These are phyloP conservation scores for Rosa chinensis DNA, from an alignment of 306 rosid genomes.

Conservation along the genomic window DNA sequence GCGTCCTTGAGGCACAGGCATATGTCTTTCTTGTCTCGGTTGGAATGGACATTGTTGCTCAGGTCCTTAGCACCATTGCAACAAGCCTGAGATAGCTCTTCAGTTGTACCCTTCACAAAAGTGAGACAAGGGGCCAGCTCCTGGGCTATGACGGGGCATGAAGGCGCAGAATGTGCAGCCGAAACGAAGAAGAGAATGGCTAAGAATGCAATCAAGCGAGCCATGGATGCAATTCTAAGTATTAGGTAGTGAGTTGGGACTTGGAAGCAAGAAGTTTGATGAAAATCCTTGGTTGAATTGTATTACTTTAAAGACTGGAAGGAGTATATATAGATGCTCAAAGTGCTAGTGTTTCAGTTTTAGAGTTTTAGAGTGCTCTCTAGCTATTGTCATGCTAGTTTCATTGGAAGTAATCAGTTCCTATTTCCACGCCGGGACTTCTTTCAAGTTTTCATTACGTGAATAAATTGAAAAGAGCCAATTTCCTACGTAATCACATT, in stretches of 20 bases:
- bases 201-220: slow-evolving; percentile 7
- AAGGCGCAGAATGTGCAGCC: slow-evolving; percentile 7
- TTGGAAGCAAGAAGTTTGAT: not conserved
- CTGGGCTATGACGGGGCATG: not conserved
- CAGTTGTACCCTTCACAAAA: slow-evolving; percentile 1
- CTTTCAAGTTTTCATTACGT: not conserved
- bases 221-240: slow-evolving; percentile 17
- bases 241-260: not conserved
- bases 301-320: not conserved
- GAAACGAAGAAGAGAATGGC: slow-evolving; percentile 15
- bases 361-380: not conserved
- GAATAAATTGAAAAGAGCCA: not conserved
- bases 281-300: not conserved
- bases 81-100: slow-evolving; percentile 20
- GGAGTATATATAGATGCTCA: slow-evolving; percentile 1
- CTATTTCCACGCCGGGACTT: not conserved
- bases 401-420: not conserved
- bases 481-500: not conserved
- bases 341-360: not conserved
- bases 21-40: slow-evolving; percentile 8
- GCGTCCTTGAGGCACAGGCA: slow-evolving; percentile 30
- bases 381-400: slow-evolving; percentile 11
- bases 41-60: not conserved
- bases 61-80: slow-evolving; percentile 28
- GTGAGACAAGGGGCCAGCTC: slow-evolving; percentile 1